Conservation (phyloP, 2,329 filamentous ascomycete genomes). For the Fusarium proliferatum region DNA sequence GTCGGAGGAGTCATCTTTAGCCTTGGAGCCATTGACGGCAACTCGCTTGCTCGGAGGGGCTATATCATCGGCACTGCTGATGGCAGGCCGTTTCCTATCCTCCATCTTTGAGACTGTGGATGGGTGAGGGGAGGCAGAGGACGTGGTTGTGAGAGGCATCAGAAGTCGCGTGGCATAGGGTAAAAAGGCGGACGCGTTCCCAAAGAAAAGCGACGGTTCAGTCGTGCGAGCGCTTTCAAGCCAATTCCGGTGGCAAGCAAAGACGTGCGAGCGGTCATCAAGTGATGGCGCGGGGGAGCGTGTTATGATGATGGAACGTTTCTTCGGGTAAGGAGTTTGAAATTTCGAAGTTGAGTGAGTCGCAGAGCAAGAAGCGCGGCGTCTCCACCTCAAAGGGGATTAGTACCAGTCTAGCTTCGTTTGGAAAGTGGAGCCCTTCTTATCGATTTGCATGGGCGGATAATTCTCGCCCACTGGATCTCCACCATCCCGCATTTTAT, state of each 20-base stretch:
- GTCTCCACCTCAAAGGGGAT: slow-evolving; percentile 32
- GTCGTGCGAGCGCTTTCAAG: slow-evolving; percentile 46
- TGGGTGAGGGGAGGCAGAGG: slow-evolving; percentile 77
- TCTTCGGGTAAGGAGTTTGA: slow-evolving; percentile 55
- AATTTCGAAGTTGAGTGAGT: slow-evolving; percentile 58
- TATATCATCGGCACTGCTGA: slow-evolving; percentile 81
- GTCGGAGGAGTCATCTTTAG: slow-evolving; percentile 66
- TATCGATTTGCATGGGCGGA: slow-evolving; percentile 50
- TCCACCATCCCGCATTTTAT: slow-evolving; percentile 48
- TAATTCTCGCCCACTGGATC: slow-evolving; percentile 47
- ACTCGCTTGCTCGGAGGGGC: slow-evolving; percentile 93
- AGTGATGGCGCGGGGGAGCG: slow-evolving; percentile 48
- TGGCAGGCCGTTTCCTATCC: slow-evolving; percentile 96
- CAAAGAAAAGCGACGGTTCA: slow-evolving; percentile 45
- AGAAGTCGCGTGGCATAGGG: slow-evolving; percentile 63
- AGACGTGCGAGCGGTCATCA: slow-evolving; percentile 51
- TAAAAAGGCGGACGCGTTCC: slow-evolving; percentile 56
- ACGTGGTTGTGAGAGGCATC: slow-evolving; percentile 87
- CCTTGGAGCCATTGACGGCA: slow-evolving; percentile 81
- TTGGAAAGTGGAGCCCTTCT: slow-evolving; percentile 36
- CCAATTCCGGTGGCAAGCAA: slow-evolving; percentile 50
- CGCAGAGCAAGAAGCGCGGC: slow-evolving; percentile 52
- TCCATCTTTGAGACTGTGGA: slow-evolving; percentile 96
- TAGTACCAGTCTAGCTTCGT: slow-evolving; percentile 51
- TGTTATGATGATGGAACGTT: slow-evolving; percentile 50